These are phyloP conservation scores for Begonia loranthoides DNA, from an alignment of 306 rosid species.

Conservation along the genomic window DNA sequence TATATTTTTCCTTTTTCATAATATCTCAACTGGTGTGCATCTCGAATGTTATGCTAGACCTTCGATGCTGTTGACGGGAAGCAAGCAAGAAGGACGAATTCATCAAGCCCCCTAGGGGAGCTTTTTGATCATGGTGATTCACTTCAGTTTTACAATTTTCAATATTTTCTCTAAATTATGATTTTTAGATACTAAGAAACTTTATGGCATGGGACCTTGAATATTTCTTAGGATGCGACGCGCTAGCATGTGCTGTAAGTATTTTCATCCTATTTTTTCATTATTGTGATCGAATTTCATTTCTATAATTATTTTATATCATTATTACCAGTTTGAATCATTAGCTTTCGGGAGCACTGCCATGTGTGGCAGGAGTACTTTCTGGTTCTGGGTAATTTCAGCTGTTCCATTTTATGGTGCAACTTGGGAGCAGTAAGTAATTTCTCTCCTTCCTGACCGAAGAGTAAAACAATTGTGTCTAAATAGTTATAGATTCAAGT, in stretches of 20 bases:
- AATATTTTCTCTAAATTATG: too few relatives aligned
- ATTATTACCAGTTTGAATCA: slow-evolving; percentile 55
- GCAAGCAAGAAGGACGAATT: slow-evolving; percentile 94
- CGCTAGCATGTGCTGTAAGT: slow-evolving; percentile 93
- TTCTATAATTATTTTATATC: slow-evolving; percentile 3
- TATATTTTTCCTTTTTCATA: too few relatives aligned
- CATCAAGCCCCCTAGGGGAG: slow-evolving; percentile 96
- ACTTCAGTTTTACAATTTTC: neutral
- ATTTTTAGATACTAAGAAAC: too few relatives aligned
- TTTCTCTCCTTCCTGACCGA: too few relatives aligned
- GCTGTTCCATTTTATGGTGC: slow-evolving; percentile 86
- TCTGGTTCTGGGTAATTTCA: slow-evolving; percentile 96
- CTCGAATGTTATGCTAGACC: slow-evolving; percentile 28
- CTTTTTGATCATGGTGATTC: slow-evolving; percentile 86
- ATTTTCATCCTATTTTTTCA: slow-evolving; percentile 11
- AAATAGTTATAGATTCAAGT: too few relatives aligned
- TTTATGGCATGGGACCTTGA: slow-evolving; percentile 3
- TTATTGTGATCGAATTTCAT: too few relatives aligned
- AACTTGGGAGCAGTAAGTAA: slow-evolving; percentile 95
- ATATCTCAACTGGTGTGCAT: too few relatives aligned
- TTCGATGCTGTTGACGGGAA: slow-evolving; percentile 99
- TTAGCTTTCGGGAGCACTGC: slow-evolving; percentile 93
- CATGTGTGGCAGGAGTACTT: slow-evolving; percentile 74
- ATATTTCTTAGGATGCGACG: slow-evolving; percentile 86
- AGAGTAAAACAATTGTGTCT: too few relatives aligned